Evolutionary conservation across 768 basidiomycete genomes (phyloP).

Genomic region (Lactifluus piperatus): DNA sequence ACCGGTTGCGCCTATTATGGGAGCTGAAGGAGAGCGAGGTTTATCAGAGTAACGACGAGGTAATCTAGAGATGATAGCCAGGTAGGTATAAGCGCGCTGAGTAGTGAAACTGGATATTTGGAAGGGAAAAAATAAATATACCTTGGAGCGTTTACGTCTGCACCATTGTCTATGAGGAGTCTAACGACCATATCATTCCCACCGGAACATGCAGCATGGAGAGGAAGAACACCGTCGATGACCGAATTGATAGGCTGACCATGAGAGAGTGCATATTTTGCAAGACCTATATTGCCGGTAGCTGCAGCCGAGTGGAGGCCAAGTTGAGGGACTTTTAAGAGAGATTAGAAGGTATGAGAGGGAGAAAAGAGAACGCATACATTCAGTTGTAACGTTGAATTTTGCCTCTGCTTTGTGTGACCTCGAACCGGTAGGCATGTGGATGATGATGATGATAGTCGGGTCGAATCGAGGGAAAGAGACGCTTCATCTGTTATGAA

Average conservation of each 20-base stretch:
- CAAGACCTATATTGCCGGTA: conserved; percentile 85
- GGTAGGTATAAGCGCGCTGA: background rate
- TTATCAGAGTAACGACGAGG: conserved; percentile 69
- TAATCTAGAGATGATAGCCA: conserved; percentile 35
- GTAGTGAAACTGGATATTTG: no score
- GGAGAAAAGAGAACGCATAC: conserved; percentile 26
- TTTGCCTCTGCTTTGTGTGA: conserved; percentile 36
- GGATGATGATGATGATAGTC: no score
- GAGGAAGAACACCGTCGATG: conserved; percentile 90
- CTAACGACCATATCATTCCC: conserved; percentile 85
- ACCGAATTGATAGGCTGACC: conserved; percentile 97
- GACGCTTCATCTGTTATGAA: background rate
- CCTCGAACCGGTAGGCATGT: conserved; percentile 33
- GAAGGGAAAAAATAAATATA: conserved; percentile 22
- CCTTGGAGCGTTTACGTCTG: conserved; percentile 97
- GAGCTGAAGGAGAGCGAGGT: conserved; percentile 53
- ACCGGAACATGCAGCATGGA: conserved; percentile 90
- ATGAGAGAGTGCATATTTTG: conserved; percentile 84
- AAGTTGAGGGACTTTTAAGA: conserved; percentile 54
- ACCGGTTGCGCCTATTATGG: conserved; percentile 76
- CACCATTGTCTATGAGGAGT: conserved; percentile 84
- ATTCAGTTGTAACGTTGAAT: conserved; percentile 48
- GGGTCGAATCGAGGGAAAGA: background rate
- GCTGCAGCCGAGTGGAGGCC: conserved; percentile 72
- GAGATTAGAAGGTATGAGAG: background rate